Evolutionary conservation across 805 yeast genomes (phyloP).

Genomic region (Wickerhamomyces bisporus): DNA sequence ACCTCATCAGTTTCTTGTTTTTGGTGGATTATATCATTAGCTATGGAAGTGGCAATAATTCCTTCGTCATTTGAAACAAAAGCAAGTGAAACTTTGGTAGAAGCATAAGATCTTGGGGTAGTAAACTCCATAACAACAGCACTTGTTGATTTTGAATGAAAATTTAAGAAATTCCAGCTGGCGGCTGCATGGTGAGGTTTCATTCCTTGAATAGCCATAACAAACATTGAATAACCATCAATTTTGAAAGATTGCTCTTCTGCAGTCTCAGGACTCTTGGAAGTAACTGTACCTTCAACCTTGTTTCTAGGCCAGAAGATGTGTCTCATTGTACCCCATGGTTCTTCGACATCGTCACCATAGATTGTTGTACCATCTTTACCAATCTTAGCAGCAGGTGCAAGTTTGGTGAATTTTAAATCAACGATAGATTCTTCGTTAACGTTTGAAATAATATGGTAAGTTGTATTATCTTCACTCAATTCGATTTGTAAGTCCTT

Average conservation of each 20-base stretch:
- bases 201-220: constrained; percentile 98
- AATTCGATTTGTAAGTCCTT: constrained; percentile 62
- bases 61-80: constrained; percentile 62
- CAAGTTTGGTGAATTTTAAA: constrained; percentile 51
- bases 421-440: constrained; percentile 68
- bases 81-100: constrained; percentile 75
- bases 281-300: constrained; percentile 59
- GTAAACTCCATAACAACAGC: constrained; percentile 93
- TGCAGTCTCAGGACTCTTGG: constrained; percentile 24
- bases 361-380: constrained; percentile 79
- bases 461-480: constrained; percentile 45
- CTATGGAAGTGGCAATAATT: constrained; percentile 57
- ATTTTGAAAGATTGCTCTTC: constrained; percentile 27
- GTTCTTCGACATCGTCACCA: constrained; percentile 77
- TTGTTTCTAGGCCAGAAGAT: constrained; percentile 91
- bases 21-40: constrained; percentile 59
- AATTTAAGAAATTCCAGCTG: constrained; percentile 89
- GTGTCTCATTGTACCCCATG: constrained; percentile 98
- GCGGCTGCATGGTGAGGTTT: constrained; percentile 99
- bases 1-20: constrained; percentile 56
- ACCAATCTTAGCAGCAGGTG: constrained; percentile 87
- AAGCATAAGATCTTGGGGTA: constrained; percentile 87
- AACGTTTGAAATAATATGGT: constrained; percentile 59
- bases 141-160: constrained; percentile 68
- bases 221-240: constrained; percentile 61